Evolutionary conservation across 2,329 filamentous ascomycete species (phyloP).

Genomic region (Akanthomyces dipterigenus): DNA sequence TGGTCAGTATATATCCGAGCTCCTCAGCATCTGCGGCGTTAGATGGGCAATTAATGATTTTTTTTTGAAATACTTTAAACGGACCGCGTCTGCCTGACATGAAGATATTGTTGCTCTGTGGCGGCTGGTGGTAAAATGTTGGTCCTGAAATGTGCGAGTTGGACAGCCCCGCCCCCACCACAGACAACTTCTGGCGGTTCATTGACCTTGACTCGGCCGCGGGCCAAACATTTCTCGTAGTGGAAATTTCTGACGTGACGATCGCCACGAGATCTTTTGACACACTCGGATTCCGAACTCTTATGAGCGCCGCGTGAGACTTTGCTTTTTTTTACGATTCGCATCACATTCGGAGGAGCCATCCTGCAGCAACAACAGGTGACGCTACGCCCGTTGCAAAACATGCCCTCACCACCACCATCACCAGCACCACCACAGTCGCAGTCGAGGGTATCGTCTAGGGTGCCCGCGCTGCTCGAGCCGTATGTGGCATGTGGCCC

Average conservation of each 20-base stretch:
- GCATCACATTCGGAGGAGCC: neutral
- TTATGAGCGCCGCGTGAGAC: neutral
- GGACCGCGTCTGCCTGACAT: too few species aligned
- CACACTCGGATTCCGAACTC: neutral
- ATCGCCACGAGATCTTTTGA: neutral
- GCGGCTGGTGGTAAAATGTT: neutral
- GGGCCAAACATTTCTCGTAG: neutral
- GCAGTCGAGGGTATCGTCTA: constrained; percentile 17
- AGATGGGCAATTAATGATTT: neutral
- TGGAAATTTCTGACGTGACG: neutral
- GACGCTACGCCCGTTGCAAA: neutral
- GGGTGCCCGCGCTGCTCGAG: constrained; percentile 57
- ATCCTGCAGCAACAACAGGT: too few species aligned
- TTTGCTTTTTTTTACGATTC: neutral
- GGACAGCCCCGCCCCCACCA: constrained; percentile 16
- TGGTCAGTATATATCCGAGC: neutral
- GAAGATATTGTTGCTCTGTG: neutral
- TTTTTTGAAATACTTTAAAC: too few species aligned
- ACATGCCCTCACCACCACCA: constrained; percentile 4
- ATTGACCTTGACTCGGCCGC: too few species aligned
- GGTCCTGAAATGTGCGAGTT: neutral
- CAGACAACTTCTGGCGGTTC: neutral
- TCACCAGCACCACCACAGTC: constrained; percentile 20
- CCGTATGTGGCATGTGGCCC: constrained; percentile 45
- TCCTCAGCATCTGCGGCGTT: neutral